These are phyloP conservation scores for Vigna radiata DNA, from an alignment of 306 rosid species.

Conservation along the genomic window DNA sequence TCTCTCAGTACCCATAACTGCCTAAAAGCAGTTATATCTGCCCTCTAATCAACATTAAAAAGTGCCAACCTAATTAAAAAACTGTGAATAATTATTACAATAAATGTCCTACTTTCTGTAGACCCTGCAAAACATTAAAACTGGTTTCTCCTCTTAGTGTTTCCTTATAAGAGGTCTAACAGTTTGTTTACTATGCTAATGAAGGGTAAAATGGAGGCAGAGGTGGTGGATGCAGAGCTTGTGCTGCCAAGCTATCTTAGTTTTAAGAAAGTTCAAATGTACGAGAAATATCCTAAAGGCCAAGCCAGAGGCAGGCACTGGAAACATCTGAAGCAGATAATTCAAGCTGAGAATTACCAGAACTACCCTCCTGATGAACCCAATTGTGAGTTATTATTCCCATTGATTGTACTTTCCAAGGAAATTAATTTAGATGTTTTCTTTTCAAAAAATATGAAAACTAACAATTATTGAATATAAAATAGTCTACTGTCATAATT, in stretches of 20 bases:
- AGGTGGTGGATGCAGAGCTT: conserved; percentile 78
- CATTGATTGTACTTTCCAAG: neutral
- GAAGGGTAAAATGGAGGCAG: conserved; percentile 68
- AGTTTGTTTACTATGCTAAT: neutral
- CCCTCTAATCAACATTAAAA: no score
- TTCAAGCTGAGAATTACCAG: conserved; percentile 86
- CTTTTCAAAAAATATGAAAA: neutral
- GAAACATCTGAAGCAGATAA: conserved; percentile 97
- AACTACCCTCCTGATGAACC: conserved; percentile 80
- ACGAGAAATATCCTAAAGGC: conserved; percentile 93
- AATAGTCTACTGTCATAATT: no score
- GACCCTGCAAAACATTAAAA: no score
- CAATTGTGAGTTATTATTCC: conserved; percentile 59
- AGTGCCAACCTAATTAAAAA: no score
- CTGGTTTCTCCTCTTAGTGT: no score
- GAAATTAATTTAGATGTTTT: neutral
- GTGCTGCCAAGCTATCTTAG: conserved; percentile 80
- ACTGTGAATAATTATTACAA: no score
- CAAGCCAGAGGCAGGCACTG: conserved; percentile 91
- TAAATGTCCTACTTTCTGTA: no score
- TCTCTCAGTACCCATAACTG: no score
- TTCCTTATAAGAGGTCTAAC: no score
- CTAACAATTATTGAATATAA: neutral
- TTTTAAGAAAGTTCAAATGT: conserved; percentile 84
- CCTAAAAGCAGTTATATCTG: no score